A percentile compares a stretch with the other conserved stretches of the same genome.
Evolutionary conservation across 2,329 filamentous ascomycete genomes (phyloP).

Genomic region (Phialocephala subalpina): DNA sequence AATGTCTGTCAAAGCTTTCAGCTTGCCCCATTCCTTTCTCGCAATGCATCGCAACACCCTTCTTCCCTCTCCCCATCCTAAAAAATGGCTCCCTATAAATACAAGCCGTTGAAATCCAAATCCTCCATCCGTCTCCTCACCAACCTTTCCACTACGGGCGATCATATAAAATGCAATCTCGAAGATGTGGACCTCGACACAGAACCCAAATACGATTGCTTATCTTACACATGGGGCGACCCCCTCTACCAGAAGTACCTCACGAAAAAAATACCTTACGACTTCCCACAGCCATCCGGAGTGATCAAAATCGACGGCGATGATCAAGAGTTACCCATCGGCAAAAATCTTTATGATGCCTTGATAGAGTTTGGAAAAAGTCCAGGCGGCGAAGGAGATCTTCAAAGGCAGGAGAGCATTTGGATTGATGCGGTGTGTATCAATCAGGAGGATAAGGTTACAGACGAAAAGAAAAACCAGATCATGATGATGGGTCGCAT

Average conservation of each 20-base stretch:
- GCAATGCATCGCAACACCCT: no score
- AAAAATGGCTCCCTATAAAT: conserved; percentile 8
- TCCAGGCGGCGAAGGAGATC: not conserved
- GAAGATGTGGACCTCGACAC: conserved; percentile 20
- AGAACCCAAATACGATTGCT: conserved; percentile 22
- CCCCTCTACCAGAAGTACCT: conserved; percentile 19
- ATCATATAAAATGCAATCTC: conserved; percentile 5
- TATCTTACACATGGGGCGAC: conserved; percentile 31
- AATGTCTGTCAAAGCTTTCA: no score
- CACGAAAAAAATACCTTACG: not conserved
- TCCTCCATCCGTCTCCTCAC: not conserved
- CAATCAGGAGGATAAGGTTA: not conserved
- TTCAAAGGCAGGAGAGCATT: not conserved
- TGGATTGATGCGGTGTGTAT: conserved; percentile 4
- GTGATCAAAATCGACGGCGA: not conserved
- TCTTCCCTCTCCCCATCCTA: conserved; percentile 6
- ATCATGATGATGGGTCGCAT: not conserved
- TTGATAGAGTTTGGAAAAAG: not conserved
- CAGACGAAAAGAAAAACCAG: not conserved
- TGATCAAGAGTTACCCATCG: not conserved
- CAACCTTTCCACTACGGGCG: not conserved
- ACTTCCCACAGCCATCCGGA: not conserved
- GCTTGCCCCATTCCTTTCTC: no score
- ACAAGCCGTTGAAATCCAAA: not conserved
- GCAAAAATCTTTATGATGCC: not conserved